Percentiles rank a stretch among this genome's conserved stretches.
Evolutionary conservation across 2,329 filamentous ascomycete species (phyloP).

Genomic region (Xylariaceae sp.): DNA sequence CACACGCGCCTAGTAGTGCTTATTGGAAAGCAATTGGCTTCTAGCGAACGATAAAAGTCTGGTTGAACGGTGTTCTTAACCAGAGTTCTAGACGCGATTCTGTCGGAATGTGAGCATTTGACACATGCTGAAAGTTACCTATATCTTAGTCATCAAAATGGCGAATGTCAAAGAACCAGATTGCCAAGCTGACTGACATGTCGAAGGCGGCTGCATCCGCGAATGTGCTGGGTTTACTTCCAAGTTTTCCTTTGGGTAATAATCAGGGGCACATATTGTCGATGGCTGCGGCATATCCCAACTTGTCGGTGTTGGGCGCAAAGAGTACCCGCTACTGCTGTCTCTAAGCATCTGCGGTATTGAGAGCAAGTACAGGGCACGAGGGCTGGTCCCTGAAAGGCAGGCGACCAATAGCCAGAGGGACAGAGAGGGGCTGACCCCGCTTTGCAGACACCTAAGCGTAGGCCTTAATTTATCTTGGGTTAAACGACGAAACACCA

Average conservation of each 20-base stretch:
- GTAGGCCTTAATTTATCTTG: constrained; percentile 24
- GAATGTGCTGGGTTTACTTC: constrained; percentile 4
- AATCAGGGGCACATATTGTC: constrained; percentile 15
- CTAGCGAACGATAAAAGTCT: too few relatives aligned
- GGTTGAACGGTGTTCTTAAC: too few relatives aligned
- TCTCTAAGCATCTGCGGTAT: too few relatives aligned
- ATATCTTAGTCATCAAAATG: too few relatives aligned
- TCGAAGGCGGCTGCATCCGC: constrained; percentile 10
- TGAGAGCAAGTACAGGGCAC: neutral
- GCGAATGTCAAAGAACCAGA: too few relatives aligned
- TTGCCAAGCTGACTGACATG: neutral
- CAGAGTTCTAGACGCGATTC: too few relatives aligned
- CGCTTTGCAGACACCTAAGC: constrained; percentile 7
- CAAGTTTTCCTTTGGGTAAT: constrained; percentile 4
- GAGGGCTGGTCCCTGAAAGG: constrained; percentile 13
- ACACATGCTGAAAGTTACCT: too few relatives aligned
- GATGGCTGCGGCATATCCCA: constrained; percentile 12
- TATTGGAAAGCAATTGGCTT: too few relatives aligned
- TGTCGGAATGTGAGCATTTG: too few relatives aligned
- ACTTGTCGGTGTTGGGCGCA: constrained; percentile 5
- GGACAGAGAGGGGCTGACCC: neutral
- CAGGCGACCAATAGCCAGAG: constrained; percentile 6
- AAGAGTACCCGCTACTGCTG: constrained; percentile 1
- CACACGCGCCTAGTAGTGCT: too few relatives aligned
- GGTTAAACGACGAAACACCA: constrained; percentile 7